phyloP scores from a whole-genome alignment of 2,329 filamentous ascomycete genomes.

The Monosporascus sp. region DNA sequence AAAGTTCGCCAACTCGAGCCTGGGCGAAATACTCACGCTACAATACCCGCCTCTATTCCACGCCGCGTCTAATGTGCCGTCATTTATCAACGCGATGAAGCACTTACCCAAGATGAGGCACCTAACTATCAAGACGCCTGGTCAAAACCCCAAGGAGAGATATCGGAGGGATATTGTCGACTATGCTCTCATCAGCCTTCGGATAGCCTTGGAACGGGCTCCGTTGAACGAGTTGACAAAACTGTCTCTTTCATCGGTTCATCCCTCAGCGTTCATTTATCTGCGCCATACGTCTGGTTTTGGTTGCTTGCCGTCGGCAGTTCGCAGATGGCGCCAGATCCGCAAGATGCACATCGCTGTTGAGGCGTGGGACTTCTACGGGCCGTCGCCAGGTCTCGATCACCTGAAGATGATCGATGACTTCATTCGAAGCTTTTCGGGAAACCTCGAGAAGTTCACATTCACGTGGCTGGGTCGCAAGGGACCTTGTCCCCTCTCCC shows the following conservation, averaged over 20 bases:
- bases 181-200: slow-evolving; percentile 81
- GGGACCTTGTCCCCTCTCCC: slow-evolving; percentile 67
- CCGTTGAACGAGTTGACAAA: slow-evolving; percentile 60
- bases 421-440: slow-evolving; percentile 67
- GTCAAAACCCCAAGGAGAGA: slow-evolving; percentile 60
- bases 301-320: slow-evolving; percentile 66
- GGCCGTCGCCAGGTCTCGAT: slow-evolving; percentile 55
- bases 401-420: slow-evolving; percentile 76
- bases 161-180: slow-evolving; percentile 76
- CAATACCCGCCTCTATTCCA: slow-evolving; percentile 89
- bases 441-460: slow-evolving; percentile 60
- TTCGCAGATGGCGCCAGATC: slow-evolving; percentile 73
- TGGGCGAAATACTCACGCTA: slow-evolving; percentile 75
- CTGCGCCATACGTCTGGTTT: slow-evolving; percentile 70
- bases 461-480: slow-evolving; percentile 73
- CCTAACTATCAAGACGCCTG: slow-evolving; percentile 70
- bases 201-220: slow-evolving; percentile 74
- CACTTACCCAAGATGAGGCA: slow-evolving; percentile 66
- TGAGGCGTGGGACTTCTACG: slow-evolving; percentile 62
- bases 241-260: slow-evolving; percentile 67
- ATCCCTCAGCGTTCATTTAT: slow-evolving; percentile 71
- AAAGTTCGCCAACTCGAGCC: slow-evolving; percentile 74
- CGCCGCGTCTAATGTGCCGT: slow-evolving; percentile 78
- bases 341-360: slow-evolving; percentile 66
- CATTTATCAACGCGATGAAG: slow-evolving; percentile 71